Evolutionary conservation across 164 flowering plant species (phyloP).

Genomic region (Stephania yunnanensis): DNA sequence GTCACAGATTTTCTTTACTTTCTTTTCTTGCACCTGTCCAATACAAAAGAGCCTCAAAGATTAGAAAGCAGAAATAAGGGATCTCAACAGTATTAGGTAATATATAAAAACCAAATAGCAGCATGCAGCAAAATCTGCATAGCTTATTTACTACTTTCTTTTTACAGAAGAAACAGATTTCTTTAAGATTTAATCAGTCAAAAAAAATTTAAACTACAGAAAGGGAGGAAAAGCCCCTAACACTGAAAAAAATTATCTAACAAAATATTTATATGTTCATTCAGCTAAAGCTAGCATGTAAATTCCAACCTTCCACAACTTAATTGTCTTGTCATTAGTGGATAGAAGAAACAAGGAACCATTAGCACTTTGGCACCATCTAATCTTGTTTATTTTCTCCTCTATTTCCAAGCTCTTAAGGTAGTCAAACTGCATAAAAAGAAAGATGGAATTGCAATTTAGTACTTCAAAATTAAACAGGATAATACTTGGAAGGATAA

Average conservation of each 20-base stretch:
- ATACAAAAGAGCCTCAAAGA: conserved; percentile 2
- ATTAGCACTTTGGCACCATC: conserved; percentile 98
- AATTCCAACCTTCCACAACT: conserved; percentile 71
- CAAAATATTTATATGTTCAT: neutral
- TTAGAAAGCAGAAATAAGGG: neutral
- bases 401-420: conserved; percentile 99
- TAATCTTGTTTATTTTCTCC: conserved; percentile 98
- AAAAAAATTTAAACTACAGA: too few species aligned
- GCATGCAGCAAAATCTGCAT: neutral
- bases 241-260: too few species aligned
- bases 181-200: neutral
- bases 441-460: conserved; percentile 10
- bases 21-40: conserved; percentile 92
- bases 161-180: neutral
- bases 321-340: conserved; percentile 97
- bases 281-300: neutral
- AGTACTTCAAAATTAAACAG: neutral
- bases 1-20: conserved; percentile 77
- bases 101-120: neutral
- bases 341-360: conserved; percentile 92
- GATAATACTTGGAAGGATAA: neutral
- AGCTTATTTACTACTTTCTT: neutral
- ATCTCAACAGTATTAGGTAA: neutral
- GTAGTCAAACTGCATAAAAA: conserved; percentile 78
- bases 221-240: too few species aligned